phyloP scores from a whole-genome alignment of 306 rosid species.

The Quillaja saponaria region DNA sequence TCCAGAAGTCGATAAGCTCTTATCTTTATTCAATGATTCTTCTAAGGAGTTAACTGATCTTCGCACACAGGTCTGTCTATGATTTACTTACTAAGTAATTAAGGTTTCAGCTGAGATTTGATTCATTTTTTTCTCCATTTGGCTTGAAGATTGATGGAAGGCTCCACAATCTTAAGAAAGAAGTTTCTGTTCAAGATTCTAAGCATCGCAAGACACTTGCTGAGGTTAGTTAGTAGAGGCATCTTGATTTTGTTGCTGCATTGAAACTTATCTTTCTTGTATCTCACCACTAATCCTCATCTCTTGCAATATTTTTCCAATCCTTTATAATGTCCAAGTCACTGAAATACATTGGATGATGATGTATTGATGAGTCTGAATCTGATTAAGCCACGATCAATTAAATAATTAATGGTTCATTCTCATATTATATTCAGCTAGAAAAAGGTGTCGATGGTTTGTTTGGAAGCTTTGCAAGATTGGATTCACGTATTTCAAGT shows the following conservation, averaged over 20 bases:
- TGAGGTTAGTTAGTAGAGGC: slow-evolving; percentile 62
- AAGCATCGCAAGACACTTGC: slow-evolving; percentile 92
- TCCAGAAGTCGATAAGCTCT: slow-evolving; percentile 85
- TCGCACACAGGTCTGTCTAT: slow-evolving; percentile 68
- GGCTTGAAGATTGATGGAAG: slow-evolving; percentile 78
- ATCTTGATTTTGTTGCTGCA: background rate
- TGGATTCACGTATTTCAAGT: slow-evolving; percentile 98
- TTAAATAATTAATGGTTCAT: slow-evolving; percentile 15
- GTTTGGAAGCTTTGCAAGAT: slow-evolving; percentile 93
- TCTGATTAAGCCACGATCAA: background rate
- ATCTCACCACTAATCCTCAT: background rate
- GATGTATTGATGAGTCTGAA: background rate
- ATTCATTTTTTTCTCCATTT: background rate
- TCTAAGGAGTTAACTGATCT: slow-evolving; percentile 90
- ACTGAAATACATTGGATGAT: background rate
- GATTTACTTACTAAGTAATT: slow-evolving; percentile 5
- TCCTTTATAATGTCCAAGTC: background rate
- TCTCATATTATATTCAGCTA: slow-evolving; percentile 54
- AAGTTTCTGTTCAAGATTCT: slow-evolving; percentile 82
- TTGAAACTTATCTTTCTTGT: background rate
- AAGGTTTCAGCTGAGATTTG: slow-evolving; percentile 5
- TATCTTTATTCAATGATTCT: slow-evolving; percentile 85
- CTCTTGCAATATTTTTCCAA: background rate
- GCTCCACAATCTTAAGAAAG: slow-evolving; percentile 80
- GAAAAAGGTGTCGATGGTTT: slow-evolving; percentile 99